Evolutionary conservation across 352 stramenopile species (phyloP), one percentile per base, ranked within the genome.

Genomic region (Pilasporangium apinafurcum): DNA sequence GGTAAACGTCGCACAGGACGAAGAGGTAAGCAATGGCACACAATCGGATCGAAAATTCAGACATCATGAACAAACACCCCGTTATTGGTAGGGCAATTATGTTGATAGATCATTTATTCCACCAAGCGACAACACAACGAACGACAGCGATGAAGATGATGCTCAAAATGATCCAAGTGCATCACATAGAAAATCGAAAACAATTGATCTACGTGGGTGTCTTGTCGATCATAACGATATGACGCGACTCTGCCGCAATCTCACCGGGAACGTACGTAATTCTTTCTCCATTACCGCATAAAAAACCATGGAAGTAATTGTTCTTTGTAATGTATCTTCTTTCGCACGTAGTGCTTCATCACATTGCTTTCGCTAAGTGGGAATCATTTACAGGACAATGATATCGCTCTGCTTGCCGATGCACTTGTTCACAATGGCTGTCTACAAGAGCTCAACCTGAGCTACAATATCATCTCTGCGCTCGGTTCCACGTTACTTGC

Each of bases 401-500:
- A 77, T 8, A 65, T 83, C 28, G 60, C 35, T 20, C 37, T 86
- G 0, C 48, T 90, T 12, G 55, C 74, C 24, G 65, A 65, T 16
- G 75, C 67, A 30, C 44, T 90, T n/a, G 43, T 63, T 7, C 58
- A 77, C 43, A 86, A 86, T 37, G 48, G 35, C 1, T 71, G 66
- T 32, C 53, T 84, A 5, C 41, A 51, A 26, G 59, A 80, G 31
- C 68, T 90, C 32, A 65, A 72, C 20, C 53, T 90, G 14, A 86
- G 72, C 48, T 90, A 90, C 62, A 90, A 90, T 48, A 56, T 48
- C 44, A 77, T 90, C 31, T 49, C 53, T 0, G 62, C 62, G 13
- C 41, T 69, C 17, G 78, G 78, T 1, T 86, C 75, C 12, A 69
- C 60, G 12, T 53, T 68, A 2, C 49, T 90, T 14, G 78, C 75